A percentile compares a stretch with the other conserved stretches of the same genome.
phyloP scores from a whole-genome alignment of 345 rosid genomes.

The Eucalyptus guilfoylei region DNA sequence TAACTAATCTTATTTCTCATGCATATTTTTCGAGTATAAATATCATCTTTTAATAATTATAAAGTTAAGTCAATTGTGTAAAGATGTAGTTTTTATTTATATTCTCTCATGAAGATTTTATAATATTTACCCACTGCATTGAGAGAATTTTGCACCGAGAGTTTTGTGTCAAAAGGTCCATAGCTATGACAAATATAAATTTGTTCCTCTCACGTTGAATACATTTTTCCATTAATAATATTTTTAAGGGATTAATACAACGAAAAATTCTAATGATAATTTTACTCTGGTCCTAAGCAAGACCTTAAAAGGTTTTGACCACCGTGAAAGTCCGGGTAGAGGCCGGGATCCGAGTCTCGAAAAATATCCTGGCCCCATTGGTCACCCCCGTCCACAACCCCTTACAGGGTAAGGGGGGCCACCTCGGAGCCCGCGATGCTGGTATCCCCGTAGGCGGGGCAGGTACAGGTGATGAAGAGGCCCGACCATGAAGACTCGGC shows the following conservation, averaged over 20 bases:
- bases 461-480: no score
- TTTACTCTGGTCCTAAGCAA: no score
- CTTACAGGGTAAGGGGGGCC: no score
- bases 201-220: not conserved
- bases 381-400: no score
- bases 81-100: not conserved
- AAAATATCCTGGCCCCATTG: no score
- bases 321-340: no score
- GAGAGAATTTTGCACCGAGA: not conserved
- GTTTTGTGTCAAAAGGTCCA: not conserved
- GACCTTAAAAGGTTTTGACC: no score
- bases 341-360: no score
- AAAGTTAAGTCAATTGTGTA: not conserved
- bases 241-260: not conserved
- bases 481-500: no score
- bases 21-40: not conserved
- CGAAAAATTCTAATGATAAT: no score
- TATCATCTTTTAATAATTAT: not conserved
- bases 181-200: not conserved
- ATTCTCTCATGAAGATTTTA: not conserved
- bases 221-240: not conserved
- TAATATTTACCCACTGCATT: not conserved
- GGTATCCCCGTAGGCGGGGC: no score
- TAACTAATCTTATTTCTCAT: not conserved
- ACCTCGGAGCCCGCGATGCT: no score